phyloP scores from a whole-genome alignment of 108 stramenopile genomes.

The Chaetoceros muelleri region DNA sequence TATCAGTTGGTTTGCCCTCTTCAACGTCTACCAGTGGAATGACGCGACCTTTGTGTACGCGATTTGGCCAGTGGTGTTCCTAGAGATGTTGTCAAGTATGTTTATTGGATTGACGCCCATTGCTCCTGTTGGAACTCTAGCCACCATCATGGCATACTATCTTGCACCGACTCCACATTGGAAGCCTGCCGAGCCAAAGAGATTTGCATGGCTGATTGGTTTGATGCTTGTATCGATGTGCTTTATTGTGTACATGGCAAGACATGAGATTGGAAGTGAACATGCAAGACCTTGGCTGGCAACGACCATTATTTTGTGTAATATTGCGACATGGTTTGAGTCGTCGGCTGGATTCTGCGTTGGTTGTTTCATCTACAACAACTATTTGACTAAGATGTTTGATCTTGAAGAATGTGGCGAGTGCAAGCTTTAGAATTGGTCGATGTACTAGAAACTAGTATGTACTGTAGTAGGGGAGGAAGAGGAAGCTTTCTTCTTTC shows the following conservation, averaged over 20 bases:
- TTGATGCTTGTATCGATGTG: slow-evolving; percentile 22
- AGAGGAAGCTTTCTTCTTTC: no score
- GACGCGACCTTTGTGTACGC: slow-evolving; percentile 12
- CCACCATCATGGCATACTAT: slow-evolving; percentile 18
- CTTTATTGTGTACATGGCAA: slow-evolving; percentile 14
- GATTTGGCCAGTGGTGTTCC: slow-evolving; percentile 26
- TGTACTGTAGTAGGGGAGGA: no score
- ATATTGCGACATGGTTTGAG: slow-evolving; percentile 41
- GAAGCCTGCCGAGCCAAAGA: slow-evolving; percentile 45
- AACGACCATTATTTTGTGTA: slow-evolving; percentile 21
- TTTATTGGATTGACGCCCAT: slow-evolving; percentile 38
- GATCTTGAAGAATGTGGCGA: slow-evolving; percentile 34
- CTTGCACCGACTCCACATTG: slow-evolving; percentile 24
- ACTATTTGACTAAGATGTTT: slow-evolving; percentile 17
- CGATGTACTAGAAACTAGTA: no score
- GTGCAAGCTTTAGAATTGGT: slow-evolving; percentile 42
- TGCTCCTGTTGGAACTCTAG: slow-evolving; percentile 32
- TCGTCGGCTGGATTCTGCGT: slow-evolving; percentile 34
- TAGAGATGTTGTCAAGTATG: slow-evolving; percentile 25
- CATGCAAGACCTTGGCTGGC: slow-evolving; percentile 11
- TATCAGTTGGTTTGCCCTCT: slow-evolving; percentile 41
- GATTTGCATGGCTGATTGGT: slow-evolving; percentile 49
- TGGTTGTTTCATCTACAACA: slow-evolving; percentile 49
- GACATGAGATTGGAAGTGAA: slow-evolving; percentile 14
- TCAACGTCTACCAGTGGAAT: slow-evolving; percentile 36